phyloP scores from a whole-genome alignment of 2,329 filamentous ascomycete species.

The Fusarium sp. region DNA sequence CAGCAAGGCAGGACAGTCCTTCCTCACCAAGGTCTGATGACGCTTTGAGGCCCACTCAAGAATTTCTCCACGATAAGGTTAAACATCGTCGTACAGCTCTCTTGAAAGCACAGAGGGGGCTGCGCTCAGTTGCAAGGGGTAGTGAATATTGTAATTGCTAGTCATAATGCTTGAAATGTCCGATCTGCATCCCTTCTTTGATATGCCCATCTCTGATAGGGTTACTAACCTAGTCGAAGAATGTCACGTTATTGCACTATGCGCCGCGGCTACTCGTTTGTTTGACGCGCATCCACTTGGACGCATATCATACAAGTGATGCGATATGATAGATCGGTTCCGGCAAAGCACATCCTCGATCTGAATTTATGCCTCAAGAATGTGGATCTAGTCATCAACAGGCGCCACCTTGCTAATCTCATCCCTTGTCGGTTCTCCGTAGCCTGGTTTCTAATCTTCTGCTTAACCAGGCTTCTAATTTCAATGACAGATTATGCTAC shows the following conservation, averaged over 20 bases:
- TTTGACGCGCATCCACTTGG: conserved; percentile 6
- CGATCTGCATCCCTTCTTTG: neutral
- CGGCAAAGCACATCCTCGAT: neutral
- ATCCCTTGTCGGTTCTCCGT: neutral
- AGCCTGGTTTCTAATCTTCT: neutral
- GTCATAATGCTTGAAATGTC: neutral
- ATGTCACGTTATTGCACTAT: neutral
- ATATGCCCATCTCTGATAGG: conserved; percentile 13
- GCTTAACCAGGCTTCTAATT: too few relatives aligned
- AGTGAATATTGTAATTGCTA: conserved; percentile 4
- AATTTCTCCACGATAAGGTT: neutral
- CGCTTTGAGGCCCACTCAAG: conserved; percentile 22
- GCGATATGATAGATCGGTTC: conserved; percentile 16
- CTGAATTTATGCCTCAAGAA: neutral
- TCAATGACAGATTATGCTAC: too few relatives aligned
- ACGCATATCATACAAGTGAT: conserved; percentile 1
- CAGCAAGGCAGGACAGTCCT: neutral
- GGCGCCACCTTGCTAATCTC: neutral
- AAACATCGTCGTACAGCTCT: neutral
- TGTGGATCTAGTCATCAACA: neutral
- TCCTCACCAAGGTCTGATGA: neutral
- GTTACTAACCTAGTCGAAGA: neutral
- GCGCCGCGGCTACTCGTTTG: conserved; percentile 1
- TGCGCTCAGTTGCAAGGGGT: conserved; percentile 22
- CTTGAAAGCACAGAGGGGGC: conserved; percentile 5